Conservation (phyloP, 2,329 filamentous ascomycete species). For the Nemania bipapillata region DNA sequence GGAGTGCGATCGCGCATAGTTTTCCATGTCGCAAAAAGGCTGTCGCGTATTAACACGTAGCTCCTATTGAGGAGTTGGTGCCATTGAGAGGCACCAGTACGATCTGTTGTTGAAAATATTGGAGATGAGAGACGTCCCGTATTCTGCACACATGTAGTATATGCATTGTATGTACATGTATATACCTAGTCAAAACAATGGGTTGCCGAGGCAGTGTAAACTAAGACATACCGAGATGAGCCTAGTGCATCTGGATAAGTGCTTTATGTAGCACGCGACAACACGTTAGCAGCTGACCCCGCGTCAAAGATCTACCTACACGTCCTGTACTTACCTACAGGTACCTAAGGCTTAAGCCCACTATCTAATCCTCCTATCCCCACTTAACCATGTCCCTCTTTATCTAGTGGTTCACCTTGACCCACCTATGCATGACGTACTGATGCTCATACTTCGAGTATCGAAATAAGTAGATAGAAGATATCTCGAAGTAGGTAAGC, state of each 20-base stretch:
- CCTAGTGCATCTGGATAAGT: not conserved
- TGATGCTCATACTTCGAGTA: not conserved
- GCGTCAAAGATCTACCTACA: not conserved
- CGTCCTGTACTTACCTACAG: too few relatives aligned
- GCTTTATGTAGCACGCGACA: slow-evolving; percentile 3
- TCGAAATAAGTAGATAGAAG: not conserved
- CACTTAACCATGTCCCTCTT: too few relatives aligned
- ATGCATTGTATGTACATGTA: too few relatives aligned
- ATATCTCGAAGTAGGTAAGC: not conserved
- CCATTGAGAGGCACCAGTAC: not conserved
- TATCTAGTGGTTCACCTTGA: too few relatives aligned
- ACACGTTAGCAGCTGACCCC: slow-evolving; percentile 24
- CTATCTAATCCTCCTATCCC: too few relatives aligned
- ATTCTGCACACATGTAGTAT: not conserved
- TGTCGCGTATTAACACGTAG: not conserved
- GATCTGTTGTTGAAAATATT: not conserved
- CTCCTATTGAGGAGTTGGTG: not conserved
- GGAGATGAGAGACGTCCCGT: not conserved
- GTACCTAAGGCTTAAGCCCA: too few relatives aligned
- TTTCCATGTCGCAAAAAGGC: slow-evolving; percentile 10
- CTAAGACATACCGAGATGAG: not conserved
- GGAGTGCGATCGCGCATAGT: not conserved
- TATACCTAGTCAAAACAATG: not conserved
- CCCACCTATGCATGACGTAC: slow-evolving; percentile 32
- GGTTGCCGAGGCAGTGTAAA: not conserved